Conservation (phyloP, 208 protist genomes). For the Leishmania amazonensis region DNA sequence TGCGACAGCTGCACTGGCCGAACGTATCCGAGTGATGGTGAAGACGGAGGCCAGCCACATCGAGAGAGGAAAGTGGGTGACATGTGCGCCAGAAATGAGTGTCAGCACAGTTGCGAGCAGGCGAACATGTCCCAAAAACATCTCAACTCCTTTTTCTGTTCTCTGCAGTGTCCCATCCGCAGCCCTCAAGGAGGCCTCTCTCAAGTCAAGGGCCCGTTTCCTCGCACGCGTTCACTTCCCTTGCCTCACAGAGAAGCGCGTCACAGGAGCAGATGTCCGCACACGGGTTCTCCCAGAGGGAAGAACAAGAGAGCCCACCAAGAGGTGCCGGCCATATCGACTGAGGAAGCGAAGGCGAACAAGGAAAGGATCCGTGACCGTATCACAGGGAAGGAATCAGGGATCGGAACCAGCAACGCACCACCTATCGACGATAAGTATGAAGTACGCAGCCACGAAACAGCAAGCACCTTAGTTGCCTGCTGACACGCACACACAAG, state of each 20-base stretch:
- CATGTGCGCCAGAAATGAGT: neutral
- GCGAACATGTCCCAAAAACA: neutral
- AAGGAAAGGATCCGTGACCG: neutral
- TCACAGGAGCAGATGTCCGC: neutral
- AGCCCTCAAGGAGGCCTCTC: neutral
- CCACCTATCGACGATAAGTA: neutral
- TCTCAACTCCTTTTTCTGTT: neutral
- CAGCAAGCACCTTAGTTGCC: neutral
- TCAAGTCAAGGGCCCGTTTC: neutral
- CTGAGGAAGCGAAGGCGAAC: neutral
- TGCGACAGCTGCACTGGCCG: neutral
- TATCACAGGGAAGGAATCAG: neutral
- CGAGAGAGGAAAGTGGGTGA: neutral
- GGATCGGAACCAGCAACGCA: neutral
- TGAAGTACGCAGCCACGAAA: neutral
- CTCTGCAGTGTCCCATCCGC: neutral
- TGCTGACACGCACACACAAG: neutral
- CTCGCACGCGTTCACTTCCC: neutral
- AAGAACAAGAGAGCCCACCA: neutral
- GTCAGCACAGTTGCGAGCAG: neutral
- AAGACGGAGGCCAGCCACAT: neutral
- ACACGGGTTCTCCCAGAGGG: neutral
- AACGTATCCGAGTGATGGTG: neutral
- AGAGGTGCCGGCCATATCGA: neutral
- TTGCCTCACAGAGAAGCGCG: neutral